Conservation (phyloP, 2,329 filamentous ascomycete species). For the Alternaria atra region DNA sequence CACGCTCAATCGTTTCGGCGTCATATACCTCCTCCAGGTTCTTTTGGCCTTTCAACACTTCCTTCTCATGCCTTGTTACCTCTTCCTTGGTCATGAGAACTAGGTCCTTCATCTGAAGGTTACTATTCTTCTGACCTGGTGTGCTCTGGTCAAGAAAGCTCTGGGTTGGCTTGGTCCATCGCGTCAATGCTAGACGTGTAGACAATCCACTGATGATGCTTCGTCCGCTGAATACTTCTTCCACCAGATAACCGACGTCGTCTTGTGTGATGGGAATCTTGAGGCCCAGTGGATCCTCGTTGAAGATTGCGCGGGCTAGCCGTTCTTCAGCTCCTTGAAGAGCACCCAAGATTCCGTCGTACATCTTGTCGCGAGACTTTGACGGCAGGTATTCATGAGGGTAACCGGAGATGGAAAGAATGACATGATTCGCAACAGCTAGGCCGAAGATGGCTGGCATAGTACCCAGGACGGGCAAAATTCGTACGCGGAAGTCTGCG, state of each 20-base stretch:
- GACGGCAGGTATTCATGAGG: constrained; percentile 83
- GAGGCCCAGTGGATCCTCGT: constrained; percentile 71
- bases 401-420: constrained; percentile 82
- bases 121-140: constrained; percentile 80
- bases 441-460: constrained; percentile 98
- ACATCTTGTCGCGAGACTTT: constrained; percentile 90
- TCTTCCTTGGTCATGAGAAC: constrained; percentile 96
- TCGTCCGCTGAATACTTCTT: constrained; percentile 86
- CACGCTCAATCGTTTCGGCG: constrained; percentile 69
- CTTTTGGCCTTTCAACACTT: constrained; percentile 76
- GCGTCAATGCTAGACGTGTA: constrained; percentile 78
- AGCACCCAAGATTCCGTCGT: constrained; percentile 79
- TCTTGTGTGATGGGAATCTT: constrained; percentile 79
- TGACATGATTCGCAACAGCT: constrained; percentile 89
- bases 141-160: constrained; percentile 72
- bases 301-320: constrained; percentile 65
- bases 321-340: constrained; percentile 84
- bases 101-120: constrained; percentile 72
- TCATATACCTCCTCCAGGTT: constrained; percentile 78
- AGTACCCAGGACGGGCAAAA: constrained; percentile 91
- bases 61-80: constrained; percentile 77
- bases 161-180: constrained; percentile 75
- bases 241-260: constrained; percentile 87
- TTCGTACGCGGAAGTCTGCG: constrained; percentile 92
- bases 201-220: constrained; percentile 84